Evolutionary conservation across 2,329 filamentous ascomycete species (phyloP).

Genomic region (Phialocephala subalpina): DNA sequence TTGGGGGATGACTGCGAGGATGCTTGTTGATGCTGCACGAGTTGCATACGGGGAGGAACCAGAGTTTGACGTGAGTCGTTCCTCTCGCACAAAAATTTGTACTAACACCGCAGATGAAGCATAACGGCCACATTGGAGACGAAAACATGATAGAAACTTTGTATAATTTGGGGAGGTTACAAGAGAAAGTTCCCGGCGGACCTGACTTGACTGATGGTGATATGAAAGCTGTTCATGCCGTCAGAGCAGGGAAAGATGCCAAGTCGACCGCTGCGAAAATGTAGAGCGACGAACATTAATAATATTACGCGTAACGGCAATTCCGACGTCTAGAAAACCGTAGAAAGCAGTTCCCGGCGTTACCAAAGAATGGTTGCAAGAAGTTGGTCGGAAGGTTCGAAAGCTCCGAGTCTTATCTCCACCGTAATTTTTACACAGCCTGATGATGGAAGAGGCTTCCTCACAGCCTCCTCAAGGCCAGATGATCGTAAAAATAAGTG

Average conservation of each 20-base stretch:
- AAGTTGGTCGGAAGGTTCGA: not conserved
- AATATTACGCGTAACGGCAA: not conserved
- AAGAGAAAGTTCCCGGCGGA: slow-evolving; percentile 54
- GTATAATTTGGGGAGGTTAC: slow-evolving; percentile 62
- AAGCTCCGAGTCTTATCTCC: not conserved
- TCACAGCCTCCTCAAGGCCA: not conserved
- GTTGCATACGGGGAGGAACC: slow-evolving; percentile 85
- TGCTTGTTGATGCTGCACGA: slow-evolving; percentile 86
- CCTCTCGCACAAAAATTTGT: slow-evolving; percentile 49
- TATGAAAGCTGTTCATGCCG: slow-evolving; percentile 45
- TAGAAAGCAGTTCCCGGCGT: not conserved
- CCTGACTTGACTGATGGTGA: slow-evolving; percentile 59
- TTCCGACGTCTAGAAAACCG: not conserved
- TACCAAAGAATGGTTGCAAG: not conserved
- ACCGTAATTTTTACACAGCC: not conserved
- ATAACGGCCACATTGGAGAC: slow-evolving; percentile 51
- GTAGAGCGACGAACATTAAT: slow-evolving; percentile 14
- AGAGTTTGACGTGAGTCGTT: slow-evolving; percentile 70
- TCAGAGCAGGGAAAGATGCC: slow-evolving; percentile 39
- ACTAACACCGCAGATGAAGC: slow-evolving; percentile 31
- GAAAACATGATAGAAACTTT: slow-evolving; percentile 69
- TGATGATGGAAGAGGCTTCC: not conserved
- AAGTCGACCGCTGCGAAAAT: slow-evolving; percentile 20
- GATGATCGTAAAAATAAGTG: not conserved
- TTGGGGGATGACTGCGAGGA: slow-evolving; percentile 93